phyloP scores from a whole-genome alignment of 768 basidiomycete species.

The Tubosaeta brunneosetosa region DNA sequence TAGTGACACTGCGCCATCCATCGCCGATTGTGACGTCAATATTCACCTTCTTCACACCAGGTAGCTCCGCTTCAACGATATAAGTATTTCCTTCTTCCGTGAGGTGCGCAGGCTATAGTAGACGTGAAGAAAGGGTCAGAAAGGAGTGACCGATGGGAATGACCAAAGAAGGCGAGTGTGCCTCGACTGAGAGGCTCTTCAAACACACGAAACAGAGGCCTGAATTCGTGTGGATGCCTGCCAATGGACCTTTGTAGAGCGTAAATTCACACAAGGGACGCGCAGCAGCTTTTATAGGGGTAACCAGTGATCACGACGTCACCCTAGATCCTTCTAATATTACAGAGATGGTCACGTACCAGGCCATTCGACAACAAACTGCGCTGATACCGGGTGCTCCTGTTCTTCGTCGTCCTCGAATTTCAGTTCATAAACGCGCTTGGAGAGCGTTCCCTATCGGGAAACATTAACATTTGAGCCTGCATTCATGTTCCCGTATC shows the following conservation, averaged over 20 bases:
- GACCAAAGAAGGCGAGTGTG: conserved; percentile 17
- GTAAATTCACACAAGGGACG: too few species aligned
- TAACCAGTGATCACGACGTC: too few species aligned
- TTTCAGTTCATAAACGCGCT: conserved; percentile 69
- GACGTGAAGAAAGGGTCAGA: conserved; percentile 48
- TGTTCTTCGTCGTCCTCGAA: conserved; percentile 89
- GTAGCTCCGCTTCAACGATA: conserved; percentile 71
- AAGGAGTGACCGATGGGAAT: conserved; percentile 36
- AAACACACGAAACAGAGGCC: conserved; percentile 70
- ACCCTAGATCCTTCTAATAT: conserved; percentile 8
- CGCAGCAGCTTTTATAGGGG: conserved; percentile 9
- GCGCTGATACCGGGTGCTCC: conserved; percentile 69
- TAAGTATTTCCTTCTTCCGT: conserved; percentile 62
- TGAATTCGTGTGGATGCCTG: conserved; percentile 65
- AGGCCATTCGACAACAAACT: conserved; percentile 82
- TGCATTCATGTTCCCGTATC: not conserved
- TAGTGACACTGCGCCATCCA: conserved; percentile 63
- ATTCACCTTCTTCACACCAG: conserved; percentile 75
- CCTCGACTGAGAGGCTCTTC: conserved; percentile 59
- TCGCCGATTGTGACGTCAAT: conserved; percentile 67
- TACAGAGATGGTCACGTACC: conserved; percentile 23
- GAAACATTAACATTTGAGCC: conserved; percentile 10
- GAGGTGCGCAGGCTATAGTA: conserved; percentile 52
- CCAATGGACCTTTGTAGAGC: conserved; percentile 50
- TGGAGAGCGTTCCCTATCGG: conserved; percentile 38